Percentiles rank a stretch among this genome's conserved stretches.
phyloP scores from a whole-genome alignment of 2,329 filamentous ascomycete genomes.

The Pseudogymnoascus sp. region DNA sequence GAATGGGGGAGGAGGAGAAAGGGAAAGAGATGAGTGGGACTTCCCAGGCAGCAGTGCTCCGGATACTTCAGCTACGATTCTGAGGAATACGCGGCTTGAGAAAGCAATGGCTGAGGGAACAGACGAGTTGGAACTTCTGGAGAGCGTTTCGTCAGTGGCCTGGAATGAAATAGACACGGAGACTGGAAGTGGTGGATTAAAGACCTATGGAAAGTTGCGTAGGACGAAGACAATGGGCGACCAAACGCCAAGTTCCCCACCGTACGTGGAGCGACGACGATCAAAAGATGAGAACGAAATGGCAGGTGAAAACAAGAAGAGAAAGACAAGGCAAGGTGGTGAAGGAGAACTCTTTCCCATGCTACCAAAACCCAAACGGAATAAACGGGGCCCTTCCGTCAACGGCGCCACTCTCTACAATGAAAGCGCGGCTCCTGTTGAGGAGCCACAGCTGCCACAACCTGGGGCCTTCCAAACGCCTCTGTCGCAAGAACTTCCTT shows the following conservation, averaged over 20 bases:
- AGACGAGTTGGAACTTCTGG: not conserved
- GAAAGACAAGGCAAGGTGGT: conserved; percentile 2
- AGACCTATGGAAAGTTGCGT: conserved; percentile 7
- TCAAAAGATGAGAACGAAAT: not conserved
- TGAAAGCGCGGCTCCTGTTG: not conserved
- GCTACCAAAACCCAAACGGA: conserved; percentile 11
- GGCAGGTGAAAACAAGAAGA: not conserved
- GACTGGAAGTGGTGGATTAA: not conserved
- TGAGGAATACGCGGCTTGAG: not conserved
- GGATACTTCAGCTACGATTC: not conserved
- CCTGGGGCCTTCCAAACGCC: not conserved
- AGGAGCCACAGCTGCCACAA: not conserved
- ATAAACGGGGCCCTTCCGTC: not conserved
- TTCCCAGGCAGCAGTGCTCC: conserved; percentile 12
- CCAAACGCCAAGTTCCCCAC: not conserved
- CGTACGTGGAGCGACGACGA: not conserved
- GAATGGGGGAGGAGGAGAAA: not conserved
- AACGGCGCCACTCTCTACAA: not conserved
- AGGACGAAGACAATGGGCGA: conserved; percentile 8
- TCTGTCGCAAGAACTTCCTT: not conserved
- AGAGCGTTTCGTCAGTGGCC: not conserved
- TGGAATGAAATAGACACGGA: not conserved
- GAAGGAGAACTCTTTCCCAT: conserved; percentile 8
- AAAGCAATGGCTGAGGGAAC: not conserved
- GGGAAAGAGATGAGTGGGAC: conserved; percentile 10